Evolutionary conservation across 345 rosid species (phyloP), one percentile per base, ranked within the genome.

Genomic region (Acer saccharum): DNA sequence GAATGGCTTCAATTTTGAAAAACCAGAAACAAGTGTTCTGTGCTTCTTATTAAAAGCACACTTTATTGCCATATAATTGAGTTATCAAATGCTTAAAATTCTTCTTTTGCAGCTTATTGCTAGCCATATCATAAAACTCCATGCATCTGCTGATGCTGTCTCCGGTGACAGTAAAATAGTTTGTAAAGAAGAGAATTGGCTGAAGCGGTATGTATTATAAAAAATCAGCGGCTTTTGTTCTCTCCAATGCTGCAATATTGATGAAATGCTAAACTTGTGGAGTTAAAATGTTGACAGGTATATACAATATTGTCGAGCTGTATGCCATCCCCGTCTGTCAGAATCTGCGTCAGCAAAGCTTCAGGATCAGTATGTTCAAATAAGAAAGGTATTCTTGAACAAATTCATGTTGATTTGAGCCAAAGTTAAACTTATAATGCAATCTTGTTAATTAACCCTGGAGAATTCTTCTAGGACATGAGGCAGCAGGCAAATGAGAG

Each of bases 401-500:
- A 14, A 10, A 12, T 64, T 77, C 1, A 2, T 63, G n/a, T 27
- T 66, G 68, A 48, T 11, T 50, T 25, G 6, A 13, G 73, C 32
- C 17, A 39, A 17, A 66, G 16, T 73, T 21, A 7, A 58, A 25
- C 46, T 29, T 4, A 11, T 3, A 18, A 44, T 18, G 66, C 14
- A 60, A 16, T 20, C 58, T 10, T 71, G 65, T 32, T 68, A 17
- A 69, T 39, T 68, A 50, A 68, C 68, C 35, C 64, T 58, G 32
- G 68, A 54, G 43, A 54, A 11, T 68, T 72, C 25, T 70, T 78
- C 63, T 80, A 95, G 98, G 94, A 85, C 82, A 96, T 92, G 99
- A 92, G 97, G 82, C 94, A 88, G 88, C 94, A 92, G 81, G 92
- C 97, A 76, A 89, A 96, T 85, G 99, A 96, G 83, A 87, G 95